These are phyloP conservation scores for Stellera chamaejasme DNA, from an alignment of 345 rosid genomes.

Conservation along the genomic window DNA sequence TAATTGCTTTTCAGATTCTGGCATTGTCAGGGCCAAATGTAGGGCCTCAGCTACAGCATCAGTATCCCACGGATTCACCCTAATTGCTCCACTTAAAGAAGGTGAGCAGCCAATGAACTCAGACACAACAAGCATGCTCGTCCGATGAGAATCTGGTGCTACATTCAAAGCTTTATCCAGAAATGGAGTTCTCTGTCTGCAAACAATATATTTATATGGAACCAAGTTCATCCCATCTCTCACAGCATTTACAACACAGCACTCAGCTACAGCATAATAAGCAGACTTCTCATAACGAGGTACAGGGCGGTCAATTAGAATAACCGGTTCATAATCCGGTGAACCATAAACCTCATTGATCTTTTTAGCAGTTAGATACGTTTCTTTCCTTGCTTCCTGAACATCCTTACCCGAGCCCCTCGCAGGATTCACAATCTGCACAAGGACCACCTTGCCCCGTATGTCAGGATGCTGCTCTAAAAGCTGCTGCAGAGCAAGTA, in stretches of 20 bases:
- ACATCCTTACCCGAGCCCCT: slow-evolving; percentile 62
- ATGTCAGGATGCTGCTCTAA: slow-evolving; percentile 35
- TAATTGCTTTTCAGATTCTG: slow-evolving; percentile 44
- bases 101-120: slow-evolving; percentile 68
- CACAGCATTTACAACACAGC: slow-evolving; percentile 63
- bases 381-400: slow-evolving; percentile 50
- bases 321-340: slow-evolving; percentile 38
- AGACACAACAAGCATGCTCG: slow-evolving; percentile 62
- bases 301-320: slow-evolving; percentile 51
- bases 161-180: slow-evolving; percentile 36
- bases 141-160: slow-evolving; percentile 26
- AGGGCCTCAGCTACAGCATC: slow-evolving; percentile 63
- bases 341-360: slow-evolving; percentile 49
- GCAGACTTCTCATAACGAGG: slow-evolving; percentile 62
- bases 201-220: slow-evolving; percentile 52
- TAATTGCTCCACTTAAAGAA: slow-evolving; percentile 59
- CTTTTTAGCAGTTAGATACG: slow-evolving; percentile 37
- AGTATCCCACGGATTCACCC: slow-evolving; percentile 63
- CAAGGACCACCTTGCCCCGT: slow-evolving; percentile 48
- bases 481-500: slow-evolving; percentile 49
- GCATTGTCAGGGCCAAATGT: slow-evolving; percentile 32
- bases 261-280: slow-evolving; percentile 54
- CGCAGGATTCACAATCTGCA: slow-evolving; percentile 66
- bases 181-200: slow-evolving; percentile 47
- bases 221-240: slow-evolving; percentile 72